Conservation (phyloP, 345 rosid genomes). For the Lepidium africanum region DNA sequence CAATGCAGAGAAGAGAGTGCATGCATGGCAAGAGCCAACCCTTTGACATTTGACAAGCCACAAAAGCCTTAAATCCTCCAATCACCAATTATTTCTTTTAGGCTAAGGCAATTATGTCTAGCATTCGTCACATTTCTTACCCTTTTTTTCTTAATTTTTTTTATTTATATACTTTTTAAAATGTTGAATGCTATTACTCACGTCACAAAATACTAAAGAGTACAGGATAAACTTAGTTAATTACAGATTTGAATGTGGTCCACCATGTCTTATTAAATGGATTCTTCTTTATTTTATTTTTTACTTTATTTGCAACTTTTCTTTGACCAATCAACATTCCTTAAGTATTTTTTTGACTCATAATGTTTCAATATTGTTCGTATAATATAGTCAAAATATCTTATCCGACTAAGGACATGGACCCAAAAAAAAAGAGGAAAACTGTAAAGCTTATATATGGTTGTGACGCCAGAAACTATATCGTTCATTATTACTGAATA, state of each 20-base stretch:
- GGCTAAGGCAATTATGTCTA: constrained; percentile 21
- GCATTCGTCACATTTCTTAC: constrained; percentile 2
- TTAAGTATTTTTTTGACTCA: not conserved
- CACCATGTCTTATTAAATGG: not conserved
- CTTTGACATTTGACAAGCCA: constrained; percentile 2
- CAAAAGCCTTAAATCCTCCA: constrained; percentile 9
- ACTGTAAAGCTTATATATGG: not conserved
- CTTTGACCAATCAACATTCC: constrained; percentile 14
- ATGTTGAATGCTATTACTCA: constrained; percentile 6
- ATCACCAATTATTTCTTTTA: constrained; percentile 18
- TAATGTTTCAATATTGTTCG: not conserved
- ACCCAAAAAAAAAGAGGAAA: not conserved
- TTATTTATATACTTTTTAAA: not conserved
- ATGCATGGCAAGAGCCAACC: not conserved
- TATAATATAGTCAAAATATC: constrained; percentile 18
- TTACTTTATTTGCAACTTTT: not conserved
- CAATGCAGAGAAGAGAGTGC: not conserved
- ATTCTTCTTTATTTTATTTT: not conserved
- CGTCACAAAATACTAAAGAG: constrained; percentile 12
- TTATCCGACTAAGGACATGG: constrained; percentile 11
- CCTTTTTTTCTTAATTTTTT: not conserved
- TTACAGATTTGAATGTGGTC: not conserved
- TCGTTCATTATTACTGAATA: too few species aligned
- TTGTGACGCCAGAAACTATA: not conserved
- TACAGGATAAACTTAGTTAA: constrained; percentile 5